These are phyloP conservation scores for Fusarium dimerum DNA, from an alignment of 2,329 filamentous ascomycete species.

Conservation along the genomic window DNA sequence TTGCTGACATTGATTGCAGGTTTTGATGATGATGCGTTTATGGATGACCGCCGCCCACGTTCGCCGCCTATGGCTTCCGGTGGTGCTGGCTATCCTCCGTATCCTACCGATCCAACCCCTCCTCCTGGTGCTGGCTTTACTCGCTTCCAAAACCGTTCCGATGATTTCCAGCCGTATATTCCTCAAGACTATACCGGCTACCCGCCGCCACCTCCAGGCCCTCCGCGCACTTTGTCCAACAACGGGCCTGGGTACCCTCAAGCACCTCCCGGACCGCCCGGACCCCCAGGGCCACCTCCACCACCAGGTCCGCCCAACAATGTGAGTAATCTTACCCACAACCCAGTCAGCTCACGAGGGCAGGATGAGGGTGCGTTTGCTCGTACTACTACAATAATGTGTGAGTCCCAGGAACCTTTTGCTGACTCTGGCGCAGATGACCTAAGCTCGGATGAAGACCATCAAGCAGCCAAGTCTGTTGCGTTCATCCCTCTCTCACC, in stretches of 20 bases:
- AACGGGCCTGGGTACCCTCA: conserved; percentile 6
- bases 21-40: conserved; percentile 37
- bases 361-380: conserved; percentile 41
- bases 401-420: background rate
- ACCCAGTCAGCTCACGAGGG: conserved; percentile 24
- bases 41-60: conserved; percentile 39
- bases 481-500: conserved; percentile 52
- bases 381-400: conserved; percentile 28
- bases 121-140: conserved; percentile 32
- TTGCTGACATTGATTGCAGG: conserved; percentile 17
- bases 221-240: conserved; percentile 20
- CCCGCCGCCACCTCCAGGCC: conserved; percentile 40
- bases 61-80: conserved; percentile 54
- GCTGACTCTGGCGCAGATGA: conserved; percentile 32
- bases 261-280: conserved; percentile 28
- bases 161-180: conserved; percentile 43
- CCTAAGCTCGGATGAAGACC: conserved; percentile 27
- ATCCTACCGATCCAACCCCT: conserved; percentile 34
- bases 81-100: conserved; percentile 50
- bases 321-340: conserved; percentile 44
- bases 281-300: conserved; percentile 34
- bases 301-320: conserved; percentile 43
- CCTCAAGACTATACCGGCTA: conserved; percentile 46
- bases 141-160: conserved; percentile 36
- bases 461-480: conserved; percentile 41